phyloP scores from a whole-genome alignment of 306 rosid genomes.

The Alnus glutinosa region DNA sequence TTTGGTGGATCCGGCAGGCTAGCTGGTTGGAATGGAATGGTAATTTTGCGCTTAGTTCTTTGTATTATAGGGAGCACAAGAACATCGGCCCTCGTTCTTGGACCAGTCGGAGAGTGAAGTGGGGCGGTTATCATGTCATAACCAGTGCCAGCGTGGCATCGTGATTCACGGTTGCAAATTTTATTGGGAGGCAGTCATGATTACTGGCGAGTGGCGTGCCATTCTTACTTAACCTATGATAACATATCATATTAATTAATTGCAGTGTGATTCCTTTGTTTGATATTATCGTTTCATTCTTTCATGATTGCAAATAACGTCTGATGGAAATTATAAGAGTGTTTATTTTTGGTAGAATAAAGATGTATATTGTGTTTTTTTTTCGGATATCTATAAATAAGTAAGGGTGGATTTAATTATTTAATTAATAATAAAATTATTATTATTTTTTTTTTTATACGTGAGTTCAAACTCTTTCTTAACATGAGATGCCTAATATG shows the following conservation, averaged over 20 bases:
- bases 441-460: no score
- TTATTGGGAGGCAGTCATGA: slow-evolving; percentile 54
- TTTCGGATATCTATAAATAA: no score
- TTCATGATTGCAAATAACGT: neutral
- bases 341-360: no score
- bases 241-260: neutral
- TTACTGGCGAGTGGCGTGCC: slow-evolving; percentile 50
- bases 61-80: slow-evolving; percentile 58
- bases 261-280: neutral
- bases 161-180: slow-evolving; percentile 35
- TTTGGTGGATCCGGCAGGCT: slow-evolving; percentile 43
- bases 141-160: slow-evolving; percentile 36
- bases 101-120: slow-evolving; percentile 42
- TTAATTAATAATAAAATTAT: no score
- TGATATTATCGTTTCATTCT: neutral
- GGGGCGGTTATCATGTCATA: slow-evolving; percentile 53
- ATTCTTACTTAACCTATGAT: slow-evolving; percentile 33
- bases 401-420: no score
- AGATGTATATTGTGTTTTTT: no score
- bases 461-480: no score
- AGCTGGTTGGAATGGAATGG: slow-evolving; percentile 62
- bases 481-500: no score
- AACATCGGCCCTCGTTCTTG: slow-evolving; percentile 49
- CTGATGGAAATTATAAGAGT: no score
- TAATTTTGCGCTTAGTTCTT: slow-evolving; percentile 43